Conservation (phyloP, 208 protist species). For the Trypanosoma congolense region DNA sequence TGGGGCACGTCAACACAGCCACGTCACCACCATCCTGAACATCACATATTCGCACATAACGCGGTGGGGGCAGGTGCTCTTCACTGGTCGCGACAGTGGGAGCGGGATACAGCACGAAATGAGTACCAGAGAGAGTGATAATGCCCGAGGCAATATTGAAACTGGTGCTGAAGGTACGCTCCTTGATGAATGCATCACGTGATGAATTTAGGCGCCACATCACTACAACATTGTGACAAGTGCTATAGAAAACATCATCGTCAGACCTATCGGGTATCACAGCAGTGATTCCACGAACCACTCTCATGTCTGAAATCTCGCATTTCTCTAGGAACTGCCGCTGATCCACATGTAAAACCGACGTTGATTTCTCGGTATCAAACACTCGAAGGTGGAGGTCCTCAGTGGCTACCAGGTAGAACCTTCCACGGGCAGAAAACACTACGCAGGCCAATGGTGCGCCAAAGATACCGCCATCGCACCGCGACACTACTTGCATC, state of each 20-base stretch:
- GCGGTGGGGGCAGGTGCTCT: conserved; percentile 3
- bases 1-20: conserved; percentile 11
- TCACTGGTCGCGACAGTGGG: conserved; percentile 3
- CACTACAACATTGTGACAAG: conserved; percentile 19
- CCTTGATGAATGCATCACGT: conserved; percentile 12
- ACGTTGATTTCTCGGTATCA: conserved; percentile 50
- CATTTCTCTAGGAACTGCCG: conserved; percentile 23
- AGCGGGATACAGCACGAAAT: conserved; percentile 14
- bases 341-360: conserved; percentile 38
- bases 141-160: conserved; percentile 13
- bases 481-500: conserved; percentile 56
- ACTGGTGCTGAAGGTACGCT: not conserved
- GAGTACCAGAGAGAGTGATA: not conserved
- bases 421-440: conserved; percentile 73
- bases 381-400: conserved; percentile 61
- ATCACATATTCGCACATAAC: conserved; percentile 13
- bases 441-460: conserved; percentile 41
- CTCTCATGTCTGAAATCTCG: not conserved
- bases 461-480: conserved; percentile 40
- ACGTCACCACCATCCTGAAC: not conserved
- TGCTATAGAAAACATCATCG: conserved; percentile 45
- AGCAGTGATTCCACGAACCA: conserved; percentile 21
- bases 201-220: conserved; percentile 14
- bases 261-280: conserved; percentile 33
- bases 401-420: conserved; percentile 56